Percentiles rank a stretch among this genome's conserved stretches.
Evolutionary conservation across 2,329 filamentous ascomycete species (phyloP).

Genomic region (Shiraia bambusicola): DNA sequence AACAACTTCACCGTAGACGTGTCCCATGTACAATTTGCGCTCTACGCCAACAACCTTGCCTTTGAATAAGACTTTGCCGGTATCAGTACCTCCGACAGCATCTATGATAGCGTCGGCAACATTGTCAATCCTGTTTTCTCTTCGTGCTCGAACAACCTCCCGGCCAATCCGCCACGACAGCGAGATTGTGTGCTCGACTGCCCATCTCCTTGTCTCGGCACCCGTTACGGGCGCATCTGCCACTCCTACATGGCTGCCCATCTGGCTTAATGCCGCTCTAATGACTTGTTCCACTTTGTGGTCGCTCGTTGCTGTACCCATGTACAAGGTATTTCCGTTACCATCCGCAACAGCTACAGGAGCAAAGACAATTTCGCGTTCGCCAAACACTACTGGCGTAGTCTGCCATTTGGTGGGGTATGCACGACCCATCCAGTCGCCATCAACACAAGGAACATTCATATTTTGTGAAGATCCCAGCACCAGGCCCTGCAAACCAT

Average conservation of each 20-base stretch:
- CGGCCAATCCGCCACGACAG: constrained; percentile 44
- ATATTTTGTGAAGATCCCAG: constrained; percentile 43
- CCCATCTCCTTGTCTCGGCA: constrained; percentile 41
- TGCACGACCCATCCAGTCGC: constrained; percentile 52
- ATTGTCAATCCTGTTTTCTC: constrained; percentile 39
- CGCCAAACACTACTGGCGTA: constrained; percentile 47
- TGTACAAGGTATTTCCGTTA: constrained; percentile 46
- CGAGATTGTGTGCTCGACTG: constrained; percentile 44
- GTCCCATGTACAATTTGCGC: constrained; percentile 44
- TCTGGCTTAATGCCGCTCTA: constrained; percentile 39
- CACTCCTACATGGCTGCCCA: constrained; percentile 40
- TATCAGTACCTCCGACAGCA: constrained; percentile 44
- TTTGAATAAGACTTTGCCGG: constrained; percentile 46
- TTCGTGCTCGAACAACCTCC: constrained; percentile 38
- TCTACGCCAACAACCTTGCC: constrained; percentile 51
- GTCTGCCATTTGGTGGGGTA: constrained; percentile 51
- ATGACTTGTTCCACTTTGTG: constrained; percentile 44
- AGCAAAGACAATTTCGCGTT: constrained; percentile 44
- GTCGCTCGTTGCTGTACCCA: constrained; percentile 41
- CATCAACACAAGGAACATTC: constrained; percentile 49
- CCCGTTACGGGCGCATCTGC: constrained; percentile 44
- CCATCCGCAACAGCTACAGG: constrained; percentile 45
- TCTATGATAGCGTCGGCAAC: constrained; percentile 46
- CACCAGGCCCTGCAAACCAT: constrained; percentile 46
- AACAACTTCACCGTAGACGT: constrained; percentile 47